A percentile compares a stretch with the other conserved stretches of the same genome.
These are phyloP conservation scores for Stachybotrys chartarum DNA, from an alignment of 2,329 filamentous ascomycete genomes.

Conservation along the genomic window DNA sequence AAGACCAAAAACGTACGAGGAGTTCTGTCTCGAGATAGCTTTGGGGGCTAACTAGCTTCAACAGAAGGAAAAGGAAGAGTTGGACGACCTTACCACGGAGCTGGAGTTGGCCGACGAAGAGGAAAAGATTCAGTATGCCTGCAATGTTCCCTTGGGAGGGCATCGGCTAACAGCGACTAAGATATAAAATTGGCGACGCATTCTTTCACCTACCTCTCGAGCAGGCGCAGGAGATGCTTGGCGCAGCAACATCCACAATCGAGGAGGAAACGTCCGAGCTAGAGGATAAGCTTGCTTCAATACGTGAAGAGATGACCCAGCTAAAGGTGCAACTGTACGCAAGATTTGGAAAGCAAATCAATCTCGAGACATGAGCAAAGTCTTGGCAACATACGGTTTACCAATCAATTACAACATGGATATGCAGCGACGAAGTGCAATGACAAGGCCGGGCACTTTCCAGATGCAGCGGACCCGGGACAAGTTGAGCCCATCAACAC, in stretches of 20 bases:
- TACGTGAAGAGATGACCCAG: conserved; percentile 81
- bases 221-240: conserved; percentile 81
- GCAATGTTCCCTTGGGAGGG: background rate
- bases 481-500: background rate
- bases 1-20: conserved; percentile 65
- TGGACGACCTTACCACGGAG: conserved; percentile 86
- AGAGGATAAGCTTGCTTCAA: conserved; percentile 66
- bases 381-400: too few relatives aligned
- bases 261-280: conserved; percentile 69
- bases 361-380: conserved; percentile 69
- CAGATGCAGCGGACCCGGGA: background rate
- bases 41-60: conserved; percentile 13
- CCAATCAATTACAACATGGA: background rate
- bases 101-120: conserved; percentile 94
- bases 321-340: conserved; percentile 92
- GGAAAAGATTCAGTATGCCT: conserved; percentile 75
- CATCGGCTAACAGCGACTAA: conserved; percentile 28
- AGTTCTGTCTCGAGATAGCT: background rate
- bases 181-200: conserved; percentile 94
- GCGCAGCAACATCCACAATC: conserved; percentile 61
- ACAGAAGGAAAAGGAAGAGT: conserved; percentile 97
- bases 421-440: background rate
- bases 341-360: conserved; percentile 93
- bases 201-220: conserved; percentile 82
- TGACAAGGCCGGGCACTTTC: background rate